phyloP scores from a whole-genome alignment of 345 rosid species.

The Erucastrum elatum region DNA sequence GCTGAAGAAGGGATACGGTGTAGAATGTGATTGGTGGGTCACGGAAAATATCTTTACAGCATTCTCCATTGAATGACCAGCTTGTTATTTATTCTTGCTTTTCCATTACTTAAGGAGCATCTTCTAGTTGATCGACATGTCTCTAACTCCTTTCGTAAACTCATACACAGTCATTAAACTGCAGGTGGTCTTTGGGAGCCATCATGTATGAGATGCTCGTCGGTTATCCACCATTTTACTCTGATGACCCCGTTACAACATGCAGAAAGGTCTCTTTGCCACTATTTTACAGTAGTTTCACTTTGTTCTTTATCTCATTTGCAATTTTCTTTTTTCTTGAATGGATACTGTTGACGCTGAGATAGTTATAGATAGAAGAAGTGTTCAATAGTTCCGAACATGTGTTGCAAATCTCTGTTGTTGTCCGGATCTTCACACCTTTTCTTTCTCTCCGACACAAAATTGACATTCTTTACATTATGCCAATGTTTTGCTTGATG shows the following conservation, averaged over 20 bases:
- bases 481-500: not conserved
- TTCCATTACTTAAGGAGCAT: not conserved
- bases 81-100: not conserved
- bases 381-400: not conserved
- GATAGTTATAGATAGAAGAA: not conserved
- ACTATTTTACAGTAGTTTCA: not conserved
- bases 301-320: not conserved
- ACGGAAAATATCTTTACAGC: no score
- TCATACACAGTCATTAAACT: slow-evolving; percentile 17
- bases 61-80: no score
- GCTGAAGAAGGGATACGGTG: slow-evolving; percentile 90
- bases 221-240: slow-evolving; percentile 82
- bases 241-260: slow-evolving; percentile 83
- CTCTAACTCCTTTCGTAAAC: not conserved
- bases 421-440: not conserved
- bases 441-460: not conserved
- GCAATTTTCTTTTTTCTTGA: no score
- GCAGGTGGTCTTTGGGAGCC: slow-evolving; percentile 96
- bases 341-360: no score
- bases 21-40: slow-evolving; percentile 91
- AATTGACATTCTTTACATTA: slow-evolving; percentile 12
- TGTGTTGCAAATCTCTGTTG: not conserved
- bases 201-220: slow-evolving; percentile 91
- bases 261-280: slow-evolving; percentile 78
- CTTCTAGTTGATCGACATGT: not conserved